Evolutionary conservation across 2,329 filamentous ascomycete species (phyloP).

Genomic region (Fusarium secorum): DNA sequence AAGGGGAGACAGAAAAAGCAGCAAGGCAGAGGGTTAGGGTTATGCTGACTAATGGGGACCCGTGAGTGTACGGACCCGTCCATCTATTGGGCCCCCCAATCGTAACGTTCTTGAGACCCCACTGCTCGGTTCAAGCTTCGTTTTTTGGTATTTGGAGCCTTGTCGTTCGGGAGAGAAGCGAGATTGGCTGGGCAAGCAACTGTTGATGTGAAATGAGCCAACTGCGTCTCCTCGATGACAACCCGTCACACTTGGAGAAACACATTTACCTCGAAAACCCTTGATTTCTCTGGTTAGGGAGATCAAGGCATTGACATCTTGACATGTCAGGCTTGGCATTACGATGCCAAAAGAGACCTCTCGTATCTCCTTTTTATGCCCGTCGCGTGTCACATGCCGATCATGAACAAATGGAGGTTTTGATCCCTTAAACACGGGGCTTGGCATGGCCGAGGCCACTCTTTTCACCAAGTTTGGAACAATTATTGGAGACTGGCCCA

Average conservation of each 20-base stretch:
- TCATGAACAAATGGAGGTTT: constrained; percentile 10
- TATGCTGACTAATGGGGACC: no score
- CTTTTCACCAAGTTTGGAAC: not conserved
- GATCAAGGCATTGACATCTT: not conserved
- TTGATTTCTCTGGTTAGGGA: not conserved
- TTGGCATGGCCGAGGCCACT: constrained; percentile 19
- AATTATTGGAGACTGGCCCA: not conserved
- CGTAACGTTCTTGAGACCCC: not conserved
- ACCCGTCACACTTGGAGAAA: not conserved
- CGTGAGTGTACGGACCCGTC: no score
- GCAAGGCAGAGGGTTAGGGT: no score
- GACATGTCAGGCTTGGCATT: constrained; percentile 6
- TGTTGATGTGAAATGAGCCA: constrained; percentile 19
- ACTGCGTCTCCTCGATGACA: constrained; percentile 32
- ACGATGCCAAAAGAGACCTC: not conserved
- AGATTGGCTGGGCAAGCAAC: constrained; percentile 1
- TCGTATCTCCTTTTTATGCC: constrained; percentile 15
- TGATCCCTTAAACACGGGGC: not conserved
- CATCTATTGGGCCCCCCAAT: no score
- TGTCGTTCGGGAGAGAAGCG: constrained; percentile 1
- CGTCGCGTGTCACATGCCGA: constrained; percentile 20
- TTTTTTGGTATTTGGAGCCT: not conserved
- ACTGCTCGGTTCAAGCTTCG: constrained; percentile 9
- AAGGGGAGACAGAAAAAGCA: no score
- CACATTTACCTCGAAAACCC: not conserved